Evolutionary conservation across 352 stramenopile genomes (phyloP).

Genomic region (Phytopythium montanum): DNA sequence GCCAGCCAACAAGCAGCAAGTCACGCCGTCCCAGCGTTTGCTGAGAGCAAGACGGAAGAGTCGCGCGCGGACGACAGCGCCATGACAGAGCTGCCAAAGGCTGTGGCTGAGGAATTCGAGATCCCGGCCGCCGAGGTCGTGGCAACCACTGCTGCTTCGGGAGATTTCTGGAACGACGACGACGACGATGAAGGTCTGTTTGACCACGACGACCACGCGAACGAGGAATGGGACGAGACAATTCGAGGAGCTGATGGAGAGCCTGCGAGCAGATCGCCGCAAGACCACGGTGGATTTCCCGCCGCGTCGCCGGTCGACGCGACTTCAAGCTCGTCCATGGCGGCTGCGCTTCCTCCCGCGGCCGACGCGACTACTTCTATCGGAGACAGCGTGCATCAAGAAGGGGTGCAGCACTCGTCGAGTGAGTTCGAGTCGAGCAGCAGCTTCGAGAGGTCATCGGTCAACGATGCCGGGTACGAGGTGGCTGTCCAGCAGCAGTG

Average conservation of each 20-base stretch:
- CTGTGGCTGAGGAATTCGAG: slow-evolving; percentile 4
- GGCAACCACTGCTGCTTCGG: background rate
- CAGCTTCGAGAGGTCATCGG: background rate
- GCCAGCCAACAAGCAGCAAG: no score
- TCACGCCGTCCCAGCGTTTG: background rate
- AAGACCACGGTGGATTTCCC: background rate
- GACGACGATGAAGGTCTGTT: slow-evolving; percentile 6
- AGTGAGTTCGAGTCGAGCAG: background rate
- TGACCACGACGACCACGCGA: slow-evolving; percentile 5
- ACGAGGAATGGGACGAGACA: slow-evolving; percentile 7
- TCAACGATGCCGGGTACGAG: background rate
- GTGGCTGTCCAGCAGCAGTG: background rate
- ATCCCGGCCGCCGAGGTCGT: slow-evolving; percentile 1
- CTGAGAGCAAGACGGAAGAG: slow-evolving; percentile 7
- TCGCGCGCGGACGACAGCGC: background rate
- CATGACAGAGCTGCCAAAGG: background rate
- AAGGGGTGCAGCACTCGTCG: background rate
- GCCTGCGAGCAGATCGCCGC: background rate
- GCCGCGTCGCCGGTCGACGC: background rate
- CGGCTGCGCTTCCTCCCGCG: background rate
- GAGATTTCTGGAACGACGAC: slow-evolving; percentile 9
- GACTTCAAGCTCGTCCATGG: background rate
- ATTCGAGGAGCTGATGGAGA: background rate
- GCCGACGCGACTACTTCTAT: background rate
- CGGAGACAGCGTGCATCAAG: background rate